phyloP scores from a whole-genome alignment of 1,284 basidiomycete genomes.

The Kalmanozyma brasiliensis region DNA sequence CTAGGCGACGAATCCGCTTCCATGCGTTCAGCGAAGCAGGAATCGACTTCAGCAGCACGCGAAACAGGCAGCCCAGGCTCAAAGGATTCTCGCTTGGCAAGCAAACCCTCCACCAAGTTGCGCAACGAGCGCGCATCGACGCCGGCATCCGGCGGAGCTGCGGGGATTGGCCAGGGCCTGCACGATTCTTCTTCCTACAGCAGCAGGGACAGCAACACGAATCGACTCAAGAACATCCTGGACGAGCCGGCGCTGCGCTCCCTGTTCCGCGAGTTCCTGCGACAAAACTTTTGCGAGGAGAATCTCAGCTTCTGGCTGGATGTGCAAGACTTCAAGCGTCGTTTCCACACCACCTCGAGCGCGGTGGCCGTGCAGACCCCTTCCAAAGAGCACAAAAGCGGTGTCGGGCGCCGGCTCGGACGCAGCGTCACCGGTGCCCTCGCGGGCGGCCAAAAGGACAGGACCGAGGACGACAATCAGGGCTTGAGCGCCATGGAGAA shows the following conservation, averaged over 20 bases:
- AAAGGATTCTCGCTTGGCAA: conserved; percentile 76
- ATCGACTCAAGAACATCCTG: conserved; percentile 88
- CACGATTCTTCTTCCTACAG: conserved; percentile 63
- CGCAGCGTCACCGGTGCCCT: conserved; percentile 67
- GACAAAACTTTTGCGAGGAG: conserved; percentile 96
- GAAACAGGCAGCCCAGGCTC: conserved; percentile 34
- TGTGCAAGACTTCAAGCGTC: conserved; percentile 93
- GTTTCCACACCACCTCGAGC: conserved; percentile 93
- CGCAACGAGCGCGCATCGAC: conserved; percentile 66
- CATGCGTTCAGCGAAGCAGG: conserved; percentile 2
- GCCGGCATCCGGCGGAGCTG: conserved; percentile 4
- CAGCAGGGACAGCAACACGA: conserved; percentile 80
- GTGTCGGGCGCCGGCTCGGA: conserved; percentile 73
- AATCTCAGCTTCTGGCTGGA: conserved; percentile 97
- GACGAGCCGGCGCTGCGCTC: conserved; percentile 89
- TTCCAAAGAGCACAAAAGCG: conserved; percentile 25
- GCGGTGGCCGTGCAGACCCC: conserved; percentile 75
- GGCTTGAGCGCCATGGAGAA: conserved; percentile 80
- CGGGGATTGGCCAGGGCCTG: conserved; percentile 34
- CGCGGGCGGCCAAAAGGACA: conserved; percentile 63
- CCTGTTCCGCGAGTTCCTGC: conserved; percentile 92
- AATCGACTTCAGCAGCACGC: conserved; percentile 4
- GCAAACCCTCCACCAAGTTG: conserved; percentile 79
- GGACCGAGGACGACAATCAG: conserved; percentile 29
- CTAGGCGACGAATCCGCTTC: conserved; percentile 12